Evolutionary conservation across 495 filamentous ascomycete species (phyloP).

Genomic region (Physcia stellaris): DNA sequence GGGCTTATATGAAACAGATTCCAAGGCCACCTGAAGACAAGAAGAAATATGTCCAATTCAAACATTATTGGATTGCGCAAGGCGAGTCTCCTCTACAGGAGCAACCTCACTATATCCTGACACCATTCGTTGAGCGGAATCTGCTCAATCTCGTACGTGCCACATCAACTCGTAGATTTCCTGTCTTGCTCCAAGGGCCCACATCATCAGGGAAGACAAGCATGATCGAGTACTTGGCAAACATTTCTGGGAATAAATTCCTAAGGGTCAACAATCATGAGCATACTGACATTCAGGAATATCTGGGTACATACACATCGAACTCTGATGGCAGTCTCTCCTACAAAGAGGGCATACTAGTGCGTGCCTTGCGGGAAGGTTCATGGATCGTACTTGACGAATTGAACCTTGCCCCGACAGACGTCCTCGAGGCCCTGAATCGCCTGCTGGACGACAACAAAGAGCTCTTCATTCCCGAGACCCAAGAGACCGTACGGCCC

Average conservation of each 20-base stretch:
- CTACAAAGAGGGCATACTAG: slow-evolving; percentile 90
- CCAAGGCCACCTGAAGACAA: slow-evolving; percentile 65
- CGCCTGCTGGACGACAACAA: slow-evolving; percentile 91
- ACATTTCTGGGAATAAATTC: slow-evolving; percentile 89
- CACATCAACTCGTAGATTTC: slow-evolving; percentile 79
- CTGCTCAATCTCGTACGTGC: slow-evolving; percentile 87
- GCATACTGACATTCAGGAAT: slow-evolving; percentile 96
- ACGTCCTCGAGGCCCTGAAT: slow-evolving; percentile 92
- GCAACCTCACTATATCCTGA: slow-evolving; percentile 87
- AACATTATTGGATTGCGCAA: slow-evolving; percentile 82
- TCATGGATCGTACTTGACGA: slow-evolving; percentile 98
- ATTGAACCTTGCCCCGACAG: slow-evolving; percentile 87
- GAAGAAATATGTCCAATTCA: slow-evolving; percentile 68
- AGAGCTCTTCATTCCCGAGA: slow-evolving; percentile 95
- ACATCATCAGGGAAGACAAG: slow-evolving; percentile 97
- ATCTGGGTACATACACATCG: slow-evolving; percentile 88
- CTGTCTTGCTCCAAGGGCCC: slow-evolving; percentile 91
- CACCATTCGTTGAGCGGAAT: slow-evolving; percentile 87
- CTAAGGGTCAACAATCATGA: slow-evolving; percentile 99
- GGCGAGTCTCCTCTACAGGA: slow-evolving; percentile 52
- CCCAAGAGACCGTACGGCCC: slow-evolving; percentile 82
- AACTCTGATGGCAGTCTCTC: slow-evolving; percentile 65
- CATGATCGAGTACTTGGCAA: slow-evolving; percentile 97
- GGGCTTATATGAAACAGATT: slow-evolving; percentile 55
- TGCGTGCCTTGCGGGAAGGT: slow-evolving; percentile 80